These are phyloP conservation scores for Penicillium sp. DNA, from an alignment of 2,329 filamentous ascomycete species.

Conservation along the genomic window DNA sequence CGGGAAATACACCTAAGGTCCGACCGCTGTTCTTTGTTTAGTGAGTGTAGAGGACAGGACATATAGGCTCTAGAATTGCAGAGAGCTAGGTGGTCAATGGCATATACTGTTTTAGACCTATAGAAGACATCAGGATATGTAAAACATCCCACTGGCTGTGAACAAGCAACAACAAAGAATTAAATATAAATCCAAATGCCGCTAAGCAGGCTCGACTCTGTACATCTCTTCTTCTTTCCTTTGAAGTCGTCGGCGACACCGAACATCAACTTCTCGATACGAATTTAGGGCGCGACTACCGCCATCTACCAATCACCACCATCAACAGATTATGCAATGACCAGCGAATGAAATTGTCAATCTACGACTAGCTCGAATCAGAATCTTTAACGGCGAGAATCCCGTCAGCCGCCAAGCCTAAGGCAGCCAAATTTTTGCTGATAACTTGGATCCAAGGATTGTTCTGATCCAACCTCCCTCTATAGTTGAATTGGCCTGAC, in stretches of 20 bases:
- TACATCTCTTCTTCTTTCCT: background rate
- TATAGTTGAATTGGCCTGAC: background rate
- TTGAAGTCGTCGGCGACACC: background rate
- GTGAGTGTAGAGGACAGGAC: too few relatives aligned
- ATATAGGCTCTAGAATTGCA: too few relatives aligned
- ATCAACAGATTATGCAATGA: background rate
- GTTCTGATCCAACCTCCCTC: background rate
- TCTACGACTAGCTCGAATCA: background rate
- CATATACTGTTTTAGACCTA: too few relatives aligned
- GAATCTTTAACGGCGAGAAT: background rate
- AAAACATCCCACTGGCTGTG: too few relatives aligned
- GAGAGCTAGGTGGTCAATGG: too few relatives aligned
- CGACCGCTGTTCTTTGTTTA: too few relatives aligned
- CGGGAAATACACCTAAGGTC: too few relatives aligned
- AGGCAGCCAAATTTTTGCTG: background rate
- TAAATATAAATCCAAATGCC: too few relatives aligned
- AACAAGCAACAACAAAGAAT: too few relatives aligned
- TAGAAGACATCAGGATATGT: too few relatives aligned
- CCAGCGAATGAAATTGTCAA: background rate
- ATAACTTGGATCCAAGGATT: background rate
- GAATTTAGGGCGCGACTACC: background rate
- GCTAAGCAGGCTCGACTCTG: background rate
- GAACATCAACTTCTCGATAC: background rate
- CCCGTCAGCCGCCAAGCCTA: constrained; percentile 4
- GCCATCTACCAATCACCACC: background rate